Base-by-base conservation (phyloP, 163 green algal species). In the Scenedesmus sp. region DNA sequence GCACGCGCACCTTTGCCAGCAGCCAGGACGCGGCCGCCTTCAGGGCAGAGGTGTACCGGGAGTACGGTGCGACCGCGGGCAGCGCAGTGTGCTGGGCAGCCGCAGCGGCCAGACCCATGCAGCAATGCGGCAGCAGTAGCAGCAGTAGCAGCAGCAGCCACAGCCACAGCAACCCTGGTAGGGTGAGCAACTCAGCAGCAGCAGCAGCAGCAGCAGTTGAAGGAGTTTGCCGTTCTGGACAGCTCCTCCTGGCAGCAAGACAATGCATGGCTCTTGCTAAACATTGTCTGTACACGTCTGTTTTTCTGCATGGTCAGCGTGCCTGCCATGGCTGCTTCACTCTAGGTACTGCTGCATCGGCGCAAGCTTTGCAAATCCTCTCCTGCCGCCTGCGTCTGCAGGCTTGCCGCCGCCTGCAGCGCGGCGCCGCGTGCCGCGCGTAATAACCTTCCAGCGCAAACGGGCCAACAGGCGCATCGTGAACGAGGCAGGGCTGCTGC, bases 361-460 rank as follows among this genome's bases (percentile, higher is more conserved):
- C n/a, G n/a, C 46, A 53, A 53, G 46, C 6, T 53, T 53, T 53
- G 6, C 46, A 53, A 6, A 10, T 16, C 46, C 6, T 53, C 6
- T 53, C 46, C 10, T 53, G 46, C 46, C 46, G 6, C 46, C 46
- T 53, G 46, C 6, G 15, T 7, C 30, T 40, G 65, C 86, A 97
- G 95, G 94, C 40, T 90, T 96, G 83, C 95, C 93, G 2, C 83
- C 91, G 2, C 95, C 95, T 0, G 37, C 78, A 13, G 72, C 70
- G 16, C 85, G 92, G 1, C 59, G 83, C 26, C 37, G 76, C 18
- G 85, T 96, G 37, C 95, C 95, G 0, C 94, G 94, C 22, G 78
- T 94, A 35, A 98, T 99, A 89, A 98, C 96, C 4, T 97, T 98
- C 85, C 96, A 98, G 92, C 96, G 96, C 87, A 99, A 99, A 90